Conservation (phyloP, 345 rosid genomes). For the Raphanus raphanistrum region DNA sequence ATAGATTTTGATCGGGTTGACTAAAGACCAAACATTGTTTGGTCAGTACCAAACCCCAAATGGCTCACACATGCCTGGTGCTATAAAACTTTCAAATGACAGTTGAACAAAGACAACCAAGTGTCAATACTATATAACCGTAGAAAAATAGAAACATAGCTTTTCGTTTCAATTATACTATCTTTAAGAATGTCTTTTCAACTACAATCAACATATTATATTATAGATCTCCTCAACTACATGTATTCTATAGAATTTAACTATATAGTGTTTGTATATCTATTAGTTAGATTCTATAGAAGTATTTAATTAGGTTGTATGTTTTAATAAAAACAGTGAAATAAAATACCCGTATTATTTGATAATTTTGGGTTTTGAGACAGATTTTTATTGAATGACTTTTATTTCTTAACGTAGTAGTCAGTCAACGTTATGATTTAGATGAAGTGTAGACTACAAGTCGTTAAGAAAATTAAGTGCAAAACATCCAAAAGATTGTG, state of each 20-base stretch:
- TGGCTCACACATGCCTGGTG: conserved; percentile 4
- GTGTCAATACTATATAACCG: neutral
- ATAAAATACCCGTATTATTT: neutral
- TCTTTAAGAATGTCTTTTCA: neutral
- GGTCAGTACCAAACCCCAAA: conserved; percentile 25
- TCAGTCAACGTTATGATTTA: neutral
- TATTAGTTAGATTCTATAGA: neutral
- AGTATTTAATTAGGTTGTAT: neutral
- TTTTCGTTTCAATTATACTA: neutral
- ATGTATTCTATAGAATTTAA: neutral
- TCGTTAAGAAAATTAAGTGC: neutral
- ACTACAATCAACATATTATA: neutral
- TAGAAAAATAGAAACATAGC: neutral
- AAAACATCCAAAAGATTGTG: neutral
- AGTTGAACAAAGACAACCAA: neutral
- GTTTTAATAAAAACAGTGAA: neutral
- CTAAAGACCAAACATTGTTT: conserved; percentile 3
- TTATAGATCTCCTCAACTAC: neutral
- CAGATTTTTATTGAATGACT: neutral
- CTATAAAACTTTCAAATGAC: conserved; percentile 5
- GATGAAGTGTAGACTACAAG: neutral
- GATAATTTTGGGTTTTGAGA: neutral
- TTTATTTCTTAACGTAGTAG: neutral
- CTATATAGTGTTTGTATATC: neutral
- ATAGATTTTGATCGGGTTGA: neutral